Percentiles rank a stretch among this genome's conserved stretches.
These are phyloP conservation scores for Phoma herbarum DNA, from an alignment of 2,329 filamentous ascomycete genomes.

Conservation along the genomic window DNA sequence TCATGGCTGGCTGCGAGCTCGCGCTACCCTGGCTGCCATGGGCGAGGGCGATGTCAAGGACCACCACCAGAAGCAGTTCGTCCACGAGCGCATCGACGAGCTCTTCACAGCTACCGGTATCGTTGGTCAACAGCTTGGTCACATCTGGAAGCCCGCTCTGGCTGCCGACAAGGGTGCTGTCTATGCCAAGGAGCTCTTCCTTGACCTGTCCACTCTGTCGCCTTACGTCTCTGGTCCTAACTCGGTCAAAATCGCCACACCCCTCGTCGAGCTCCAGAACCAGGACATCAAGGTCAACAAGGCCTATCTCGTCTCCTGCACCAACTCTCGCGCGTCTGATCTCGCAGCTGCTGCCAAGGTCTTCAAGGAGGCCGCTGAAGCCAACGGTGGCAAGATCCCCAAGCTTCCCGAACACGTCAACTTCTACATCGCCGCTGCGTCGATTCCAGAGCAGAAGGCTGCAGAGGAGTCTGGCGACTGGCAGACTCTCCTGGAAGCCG, in stretches of 20 bases:
- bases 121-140: conserved; percentile 45
- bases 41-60: conserved; percentile 59
- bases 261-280: conserved; percentile 74
- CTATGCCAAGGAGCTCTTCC: conserved; percentile 84
- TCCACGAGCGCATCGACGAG: conserved; percentile 76
- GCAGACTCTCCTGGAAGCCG: conserved; percentile 82
- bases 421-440: conserved; percentile 91
- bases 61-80: conserved; percentile 68
- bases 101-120: conserved; percentile 63
- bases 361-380: conserved; percentile 76
- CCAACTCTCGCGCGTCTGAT: conserved; percentile 84
- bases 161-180: conserved; percentile 76
- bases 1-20: conserved; percentile 76
- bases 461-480: conserved; percentile 86
- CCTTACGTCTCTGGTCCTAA: conserved; percentile 90
- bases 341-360: conserved; percentile 83
- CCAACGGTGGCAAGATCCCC: conserved; percentile 67
- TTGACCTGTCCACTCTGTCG: conserved; percentile 83
- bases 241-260: conserved; percentile 86
- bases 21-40: conserved; percentile 77
- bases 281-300: conserved; percentile 82
- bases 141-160: conserved; percentile 64
- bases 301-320: conserved; percentile 90
- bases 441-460: conserved; percentile 74
- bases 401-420: conserved; percentile 80